These are phyloP conservation scores for Curvularia hawaiiensis DNA, from an alignment of 2,329 filamentous ascomycete genomes.

Conservation along the genomic window DNA sequence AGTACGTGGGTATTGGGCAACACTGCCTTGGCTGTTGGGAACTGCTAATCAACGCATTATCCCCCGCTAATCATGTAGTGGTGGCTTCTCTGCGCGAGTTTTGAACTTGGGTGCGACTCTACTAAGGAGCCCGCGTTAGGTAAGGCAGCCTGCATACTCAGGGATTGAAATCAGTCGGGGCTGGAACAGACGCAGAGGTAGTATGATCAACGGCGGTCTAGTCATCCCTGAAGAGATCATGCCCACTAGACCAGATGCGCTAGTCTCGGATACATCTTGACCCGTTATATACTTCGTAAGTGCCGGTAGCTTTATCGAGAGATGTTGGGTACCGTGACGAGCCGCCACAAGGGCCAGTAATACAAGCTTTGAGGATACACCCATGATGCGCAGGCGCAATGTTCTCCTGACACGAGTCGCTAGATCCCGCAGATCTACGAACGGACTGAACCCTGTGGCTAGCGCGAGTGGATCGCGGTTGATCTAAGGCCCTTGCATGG, in stretches of 20 bases:
- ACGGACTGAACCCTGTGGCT: slow-evolving; percentile 7
- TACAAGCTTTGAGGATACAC: background rate
- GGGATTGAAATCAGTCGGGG: background rate
- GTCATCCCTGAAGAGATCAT: slow-evolving; percentile 2
- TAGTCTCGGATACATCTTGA: slow-evolving; percentile 8
- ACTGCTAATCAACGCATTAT: slow-evolving; percentile 2
- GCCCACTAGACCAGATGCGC: slow-evolving; percentile 5
- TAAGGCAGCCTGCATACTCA: slow-evolving; percentile 5
- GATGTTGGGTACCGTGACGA: slow-evolving; percentile 1
- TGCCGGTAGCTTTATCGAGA: slow-evolving; percentile 3
- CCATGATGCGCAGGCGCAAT: slow-evolving; percentile 2
- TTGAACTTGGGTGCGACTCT: slow-evolving; percentile 7
- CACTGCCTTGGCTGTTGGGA: slow-evolving; percentile 3
- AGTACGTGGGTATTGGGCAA: slow-evolving; percentile 5
- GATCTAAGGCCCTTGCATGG: slow-evolving; percentile 5
- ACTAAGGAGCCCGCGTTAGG: slow-evolving; percentile 1
- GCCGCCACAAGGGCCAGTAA: background rate
- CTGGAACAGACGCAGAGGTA: background rate
- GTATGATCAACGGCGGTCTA: background rate
- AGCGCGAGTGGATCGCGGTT: slow-evolving; percentile 6
- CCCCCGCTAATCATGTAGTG: slow-evolving; percentile 5
- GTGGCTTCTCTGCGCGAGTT: slow-evolving; percentile 2
- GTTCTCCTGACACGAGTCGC: slow-evolving; percentile 7
- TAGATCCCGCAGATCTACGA: slow-evolving; percentile 6
- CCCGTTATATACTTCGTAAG: slow-evolving; percentile 2